A percentile compares a stretch with the other conserved stretches of the same genome.
These are phyloP conservation scores for Spizellomyces punctatus DNA, from an alignment of 192 early-diverging fungal genomes.

Conservation along the genomic window DNA sequence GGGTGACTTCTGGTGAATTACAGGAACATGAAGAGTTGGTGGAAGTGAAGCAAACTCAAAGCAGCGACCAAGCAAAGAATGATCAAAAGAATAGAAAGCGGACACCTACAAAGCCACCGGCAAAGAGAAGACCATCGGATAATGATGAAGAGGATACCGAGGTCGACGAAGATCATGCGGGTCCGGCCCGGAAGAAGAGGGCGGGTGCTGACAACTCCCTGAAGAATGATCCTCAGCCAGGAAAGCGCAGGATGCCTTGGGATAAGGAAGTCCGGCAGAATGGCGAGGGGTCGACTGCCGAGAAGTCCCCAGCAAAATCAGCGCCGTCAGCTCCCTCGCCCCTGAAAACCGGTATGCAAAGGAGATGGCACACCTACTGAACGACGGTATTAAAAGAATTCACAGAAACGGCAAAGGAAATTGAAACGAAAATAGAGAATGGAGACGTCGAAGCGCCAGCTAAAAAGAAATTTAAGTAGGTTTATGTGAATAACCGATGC, in stretches of 20 bases:
- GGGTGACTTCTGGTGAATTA: neutral
- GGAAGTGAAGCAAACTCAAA: neutral
- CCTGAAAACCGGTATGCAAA: neutral
- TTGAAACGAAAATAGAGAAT: neutral
- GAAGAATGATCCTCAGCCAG: neutral
- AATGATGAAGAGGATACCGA: neutral
- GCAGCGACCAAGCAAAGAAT: neutral
- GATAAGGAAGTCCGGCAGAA: neutral
- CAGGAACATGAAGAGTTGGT: neutral
- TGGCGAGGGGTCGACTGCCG: neutral
- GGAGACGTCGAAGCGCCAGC: slow-evolving; percentile 6
- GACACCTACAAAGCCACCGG: neutral
- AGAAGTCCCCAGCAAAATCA: neutral
- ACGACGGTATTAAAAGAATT: neutral
- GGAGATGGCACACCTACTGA: neutral
- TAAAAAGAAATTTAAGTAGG: slow-evolving; percentile 34
- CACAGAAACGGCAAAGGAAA: neutral
- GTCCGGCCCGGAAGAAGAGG: neutral
- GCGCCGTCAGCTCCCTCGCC: neutral
- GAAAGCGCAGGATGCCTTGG: neutral
- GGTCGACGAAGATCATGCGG: neutral
- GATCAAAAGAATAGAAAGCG: neutral
- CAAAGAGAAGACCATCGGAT: neutral
- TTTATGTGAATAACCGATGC: neutral
- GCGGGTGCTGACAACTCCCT: neutral